phyloP scores from a whole-genome alignment of 257 asterid genomes.

The Solanum pimpinellifolium region DNA sequence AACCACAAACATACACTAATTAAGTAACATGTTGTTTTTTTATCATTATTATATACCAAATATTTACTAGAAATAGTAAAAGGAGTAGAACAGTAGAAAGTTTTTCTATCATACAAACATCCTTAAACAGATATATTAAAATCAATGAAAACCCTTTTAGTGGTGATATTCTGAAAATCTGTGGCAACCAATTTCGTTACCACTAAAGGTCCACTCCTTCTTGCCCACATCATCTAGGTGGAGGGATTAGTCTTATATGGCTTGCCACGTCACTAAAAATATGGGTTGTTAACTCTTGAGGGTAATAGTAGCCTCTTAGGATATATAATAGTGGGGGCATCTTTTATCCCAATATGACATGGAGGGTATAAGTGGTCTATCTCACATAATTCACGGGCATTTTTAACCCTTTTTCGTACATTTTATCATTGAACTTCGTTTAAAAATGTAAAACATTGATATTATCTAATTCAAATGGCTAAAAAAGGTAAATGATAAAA shows the following conservation, averaged over 20 bases:
- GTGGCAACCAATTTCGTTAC: too few relatives aligned
- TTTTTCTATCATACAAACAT: too few relatives aligned
- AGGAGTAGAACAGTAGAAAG: too few relatives aligned
- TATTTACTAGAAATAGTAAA: too few relatives aligned
- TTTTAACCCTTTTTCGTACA: background rate
- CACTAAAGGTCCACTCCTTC: background rate
- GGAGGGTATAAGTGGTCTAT: background rate
- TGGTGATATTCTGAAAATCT: too few relatives aligned
- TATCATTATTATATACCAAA: too few relatives aligned
- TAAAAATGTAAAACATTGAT: background rate
- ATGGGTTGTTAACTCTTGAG: background rate
- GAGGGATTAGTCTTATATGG: background rate
- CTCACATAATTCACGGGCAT: rapidly evolving
- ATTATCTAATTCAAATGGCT: background rate
- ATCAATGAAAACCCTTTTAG: too few relatives aligned
- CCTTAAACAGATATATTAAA: too few relatives aligned
- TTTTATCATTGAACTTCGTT: background rate
- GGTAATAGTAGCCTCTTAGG: background rate
- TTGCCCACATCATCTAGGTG: background rate
- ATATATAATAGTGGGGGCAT: background rate
- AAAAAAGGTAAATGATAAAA: background rate
- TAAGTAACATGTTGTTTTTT: too few relatives aligned
- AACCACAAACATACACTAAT: too few relatives aligned
- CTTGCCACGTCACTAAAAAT: background rate
- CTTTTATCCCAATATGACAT: background rate